Percentiles rank a stretch among this genome's conserved stretches.
phyloP scores from a whole-genome alignment of 352 stramenopile species.

The Pythium folliculosum region DNA sequence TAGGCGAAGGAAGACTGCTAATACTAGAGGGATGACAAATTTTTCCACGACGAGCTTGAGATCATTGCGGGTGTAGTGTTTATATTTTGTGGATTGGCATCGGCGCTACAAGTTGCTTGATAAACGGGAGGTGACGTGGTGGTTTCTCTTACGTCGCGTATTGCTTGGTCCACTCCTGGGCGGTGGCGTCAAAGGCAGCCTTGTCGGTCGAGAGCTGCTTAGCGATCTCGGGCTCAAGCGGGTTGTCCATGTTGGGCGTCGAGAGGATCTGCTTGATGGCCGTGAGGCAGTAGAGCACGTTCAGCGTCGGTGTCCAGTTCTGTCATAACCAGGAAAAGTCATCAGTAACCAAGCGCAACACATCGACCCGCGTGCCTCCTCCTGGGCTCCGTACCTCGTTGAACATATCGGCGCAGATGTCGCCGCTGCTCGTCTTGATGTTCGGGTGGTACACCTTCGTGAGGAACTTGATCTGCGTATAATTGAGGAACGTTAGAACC shows the following conservation, averaged over 20 bases:
- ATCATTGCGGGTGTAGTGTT: background rate
- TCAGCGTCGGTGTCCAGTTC: slow-evolving; percentile 96
- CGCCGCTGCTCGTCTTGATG: slow-evolving; percentile 94
- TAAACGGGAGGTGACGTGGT: background rate
- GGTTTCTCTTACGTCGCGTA: slow-evolving; percentile 69
- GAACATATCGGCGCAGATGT: slow-evolving; percentile 96
- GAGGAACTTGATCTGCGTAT: slow-evolving; percentile 86
- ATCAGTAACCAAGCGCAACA: too few species aligned
- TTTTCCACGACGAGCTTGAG: background rate
- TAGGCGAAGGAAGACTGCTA: slow-evolving; percentile 4
- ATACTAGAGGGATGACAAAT: slow-evolving; percentile 15
- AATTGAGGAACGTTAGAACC: too few species aligned
- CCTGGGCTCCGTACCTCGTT: slow-evolving; percentile 82
- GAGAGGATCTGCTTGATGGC: slow-evolving; percentile 95
- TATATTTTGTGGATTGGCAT: slow-evolving; percentile 1
- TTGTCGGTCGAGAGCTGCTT: slow-evolving; percentile 93
- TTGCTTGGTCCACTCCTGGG: slow-evolving; percentile 92
- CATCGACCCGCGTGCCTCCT: too few species aligned
- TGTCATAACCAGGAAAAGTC: slow-evolving; percentile 27
- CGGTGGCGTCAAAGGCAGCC: slow-evolving; percentile 92
- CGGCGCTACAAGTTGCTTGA: background rate
- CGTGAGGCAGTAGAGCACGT: slow-evolving; percentile 90
- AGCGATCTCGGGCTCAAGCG: slow-evolving; percentile 95
- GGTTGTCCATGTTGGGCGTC: slow-evolving; percentile 95
- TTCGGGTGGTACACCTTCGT: slow-evolving; percentile 97